phyloP scores from a whole-genome alignment of 805 yeast genomes.

The Phaffomyces thermotolerans region DNA sequence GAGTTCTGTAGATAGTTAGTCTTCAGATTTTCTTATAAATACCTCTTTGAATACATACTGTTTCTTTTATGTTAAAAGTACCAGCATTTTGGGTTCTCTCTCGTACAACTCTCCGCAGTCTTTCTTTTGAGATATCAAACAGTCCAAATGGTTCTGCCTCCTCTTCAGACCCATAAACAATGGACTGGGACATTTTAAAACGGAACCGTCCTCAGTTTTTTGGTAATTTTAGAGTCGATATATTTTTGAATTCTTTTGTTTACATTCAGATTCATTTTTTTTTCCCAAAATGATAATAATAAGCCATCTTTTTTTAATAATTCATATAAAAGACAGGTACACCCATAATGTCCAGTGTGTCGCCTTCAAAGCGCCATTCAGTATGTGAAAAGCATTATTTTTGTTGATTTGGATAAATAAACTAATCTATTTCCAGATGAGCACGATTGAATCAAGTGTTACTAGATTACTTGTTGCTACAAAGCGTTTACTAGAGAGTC shows the following conservation, averaged over 20 bases:
- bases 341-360: constrained; percentile 3
- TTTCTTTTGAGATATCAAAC: constrained; percentile 4
- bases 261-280: not conserved
- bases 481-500: constrained; percentile 74
- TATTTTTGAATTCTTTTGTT: not conserved
- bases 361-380: constrained; percentile 23
- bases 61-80: not conserved
- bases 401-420: not conserved
- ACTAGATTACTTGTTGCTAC: constrained; percentile 80
- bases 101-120: not conserved
- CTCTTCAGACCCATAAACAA: constrained; percentile 11
- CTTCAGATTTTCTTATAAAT: no score
- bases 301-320: not conserved
- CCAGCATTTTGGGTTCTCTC: not conserved
- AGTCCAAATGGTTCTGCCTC: constrained; percentile 3
- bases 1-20: not conserved
- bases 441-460: constrained; percentile 70
- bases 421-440: constrained; percentile 18
- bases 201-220: not conserved
- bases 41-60: not conserved
- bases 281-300: not conserved
- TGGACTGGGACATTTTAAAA: not conserved
- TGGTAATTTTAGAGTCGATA: not conserved
- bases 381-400: constrained; percentile 10
- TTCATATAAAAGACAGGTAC: not conserved